Evolutionary conservation across 148 eudicot species (phyloP).

Genomic region (Dysphania ambrosioides): DNA sequence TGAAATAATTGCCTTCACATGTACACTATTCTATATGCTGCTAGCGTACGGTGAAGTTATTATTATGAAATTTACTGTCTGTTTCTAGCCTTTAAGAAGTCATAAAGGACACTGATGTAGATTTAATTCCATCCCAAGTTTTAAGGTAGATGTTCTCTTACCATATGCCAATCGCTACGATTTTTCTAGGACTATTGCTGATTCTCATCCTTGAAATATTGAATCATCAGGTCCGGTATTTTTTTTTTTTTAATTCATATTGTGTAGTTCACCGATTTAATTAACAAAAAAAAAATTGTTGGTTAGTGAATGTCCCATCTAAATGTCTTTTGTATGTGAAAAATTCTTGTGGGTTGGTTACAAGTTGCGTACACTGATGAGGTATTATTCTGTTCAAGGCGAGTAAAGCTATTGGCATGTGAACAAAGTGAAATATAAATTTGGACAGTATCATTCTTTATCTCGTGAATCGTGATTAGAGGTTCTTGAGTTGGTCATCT

Average conservation of each 20-base stretch:
- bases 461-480: constrained; percentile 14
- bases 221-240: background rate
- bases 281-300: constrained; percentile 1
- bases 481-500: background rate
- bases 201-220: background rate
- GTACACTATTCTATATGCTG: background rate
- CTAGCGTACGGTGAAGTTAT: background rate
- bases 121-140: background rate
- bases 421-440: background rate
- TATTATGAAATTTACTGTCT: background rate
- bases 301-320: constrained; percentile 11
- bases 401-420: background rate
- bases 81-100: background rate
- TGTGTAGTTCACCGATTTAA: constrained; percentile 3
- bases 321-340: constrained; percentile 4
- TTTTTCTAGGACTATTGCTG: background rate
- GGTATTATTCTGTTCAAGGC: background rate
- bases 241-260: background rate
- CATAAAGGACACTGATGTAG: background rate
- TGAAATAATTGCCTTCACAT: background rate
- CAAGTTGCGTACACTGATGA: background rate
- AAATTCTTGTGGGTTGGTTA: background rate
- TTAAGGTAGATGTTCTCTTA: background rate
- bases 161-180: background rate
- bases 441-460: background rate